Evolutionary conservation across 768 basidiomycete species (phyloP), one percentile per base, ranked within the genome.

Genomic region (Termitomyces sp.): DNA sequence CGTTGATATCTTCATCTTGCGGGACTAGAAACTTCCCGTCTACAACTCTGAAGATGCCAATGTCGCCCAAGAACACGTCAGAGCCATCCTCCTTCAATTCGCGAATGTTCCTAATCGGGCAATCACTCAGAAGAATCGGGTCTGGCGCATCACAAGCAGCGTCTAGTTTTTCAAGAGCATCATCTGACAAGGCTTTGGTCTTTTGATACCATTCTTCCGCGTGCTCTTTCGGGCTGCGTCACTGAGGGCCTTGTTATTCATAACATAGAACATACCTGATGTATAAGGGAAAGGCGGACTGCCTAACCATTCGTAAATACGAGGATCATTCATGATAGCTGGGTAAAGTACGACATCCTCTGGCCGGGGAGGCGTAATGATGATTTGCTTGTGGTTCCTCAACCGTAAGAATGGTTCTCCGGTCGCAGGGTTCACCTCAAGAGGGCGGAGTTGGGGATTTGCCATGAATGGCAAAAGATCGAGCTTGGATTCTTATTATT

Each of bases 291-390:
- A 75, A 0, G 84, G 84, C 0, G 83, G 81, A 18, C 73, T 73
- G 22, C 66, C 67, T 13, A 88, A 63, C 75, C 72, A 80, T 26
- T 62, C 62, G 53, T 74, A 77, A 7, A 89, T 73, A 5, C 71
- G 65, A 34, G 71, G 68, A 60, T 88, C 82, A 59, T 85, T 86
- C 63, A 87, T 62, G 57, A 74, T 64, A 0, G 72, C 61, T 7
- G 74, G 60, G n/a, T 76, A 57, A 9, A 59, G 58, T 22, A n/a
- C 42, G 5, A 59, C 55, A 57, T 62, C 64, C 52, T 27, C 74
- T 68, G 13, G 52, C 40, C 86, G 82, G 18, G 82, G 82, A 18
- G 86, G 80, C 7, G 86, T 88, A 37, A 88, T 59, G 55, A 88
- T 79, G 61, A 87, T 81, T 57, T 82, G 76, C 55, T 76, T 73